Conservation (phyloP, 139 green algal species). For the Auxenochlorella pyrenoidosa region DNA sequence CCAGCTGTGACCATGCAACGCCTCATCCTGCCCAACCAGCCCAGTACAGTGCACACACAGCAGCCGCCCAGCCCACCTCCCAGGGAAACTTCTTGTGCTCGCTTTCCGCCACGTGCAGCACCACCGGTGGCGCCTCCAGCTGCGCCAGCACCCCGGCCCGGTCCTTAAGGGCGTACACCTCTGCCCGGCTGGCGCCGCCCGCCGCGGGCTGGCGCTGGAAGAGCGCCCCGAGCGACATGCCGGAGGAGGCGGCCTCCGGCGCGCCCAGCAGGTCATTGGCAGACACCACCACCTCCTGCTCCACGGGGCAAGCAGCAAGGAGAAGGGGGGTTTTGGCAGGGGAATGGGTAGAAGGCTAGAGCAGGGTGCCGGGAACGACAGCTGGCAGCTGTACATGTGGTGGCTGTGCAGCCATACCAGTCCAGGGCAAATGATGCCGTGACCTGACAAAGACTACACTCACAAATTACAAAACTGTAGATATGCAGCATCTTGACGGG, state of each 20-base stretch:
- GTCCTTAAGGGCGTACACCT: slow-evolving; percentile 79
- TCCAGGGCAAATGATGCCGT: no score
- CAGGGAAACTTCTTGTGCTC: slow-evolving; percentile 76
- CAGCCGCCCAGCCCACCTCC: slow-evolving; percentile 66
- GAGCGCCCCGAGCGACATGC: slow-evolving; percentile 31
- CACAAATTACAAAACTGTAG: no score
- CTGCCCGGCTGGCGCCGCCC: background rate
- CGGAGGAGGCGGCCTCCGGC: slow-evolving; percentile 27
- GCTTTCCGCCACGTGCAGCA: slow-evolving; percentile 88
- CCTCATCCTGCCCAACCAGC: background rate
- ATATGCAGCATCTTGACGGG: no score
- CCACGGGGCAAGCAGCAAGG: no score
- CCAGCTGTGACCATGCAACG: no score
- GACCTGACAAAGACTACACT: no score
- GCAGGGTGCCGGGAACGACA: no score
- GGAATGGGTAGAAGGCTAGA: no score
- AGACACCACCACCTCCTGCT: slow-evolving; percentile 32
- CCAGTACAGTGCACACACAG: background rate
- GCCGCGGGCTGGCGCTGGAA: slow-evolving; percentile 39
- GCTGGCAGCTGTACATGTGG: no score
- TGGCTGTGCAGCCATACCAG: no score
- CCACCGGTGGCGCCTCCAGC: slow-evolving; percentile 83
- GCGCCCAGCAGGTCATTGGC: slow-evolving; percentile 66
- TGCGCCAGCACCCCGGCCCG: slow-evolving; percentile 72
- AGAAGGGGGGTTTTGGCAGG: no score